A percentile compares a stretch with the other conserved stretches of the same genome.
Evolutionary conservation across 2,329 filamentous ascomycete genomes (phyloP).

Genomic region (Fusarium subglutinans): DNA sequence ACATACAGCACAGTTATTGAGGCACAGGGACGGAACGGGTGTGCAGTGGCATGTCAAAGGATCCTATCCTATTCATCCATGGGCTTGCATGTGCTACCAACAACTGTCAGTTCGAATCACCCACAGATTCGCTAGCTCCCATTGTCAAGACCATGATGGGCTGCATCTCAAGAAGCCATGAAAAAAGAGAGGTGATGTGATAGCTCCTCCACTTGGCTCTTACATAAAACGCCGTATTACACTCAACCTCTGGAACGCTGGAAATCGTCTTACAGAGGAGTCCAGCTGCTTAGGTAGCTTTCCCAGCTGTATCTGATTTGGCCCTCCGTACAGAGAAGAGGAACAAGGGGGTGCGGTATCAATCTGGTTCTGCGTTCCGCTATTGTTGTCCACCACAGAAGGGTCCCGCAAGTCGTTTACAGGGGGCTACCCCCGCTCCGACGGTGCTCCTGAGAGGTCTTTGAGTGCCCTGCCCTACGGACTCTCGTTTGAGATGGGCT

Average conservation of each 20-base stretch:
- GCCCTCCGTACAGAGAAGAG: not conserved
- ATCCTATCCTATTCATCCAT: constrained; percentile 6
- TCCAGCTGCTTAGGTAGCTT: constrained; percentile 23
- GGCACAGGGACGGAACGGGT: constrained; percentile 12
- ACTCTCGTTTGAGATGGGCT: constrained; percentile 1
- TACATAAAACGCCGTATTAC: constrained; percentile 25
- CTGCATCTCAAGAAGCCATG: not conserved
- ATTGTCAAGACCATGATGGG: constrained; percentile 13
- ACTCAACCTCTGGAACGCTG: not conserved
- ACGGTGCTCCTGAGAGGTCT: constrained; percentile 5
- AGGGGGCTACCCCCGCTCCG: constrained; percentile 18
- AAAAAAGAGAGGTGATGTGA: not conserved
- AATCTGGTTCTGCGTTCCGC: constrained; percentile 15
- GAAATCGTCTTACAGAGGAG: not conserved
- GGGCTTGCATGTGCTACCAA: constrained; percentile 18
- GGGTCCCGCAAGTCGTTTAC: not conserved
- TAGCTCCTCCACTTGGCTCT: constrained; percentile 16
- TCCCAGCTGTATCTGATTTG: not conserved
- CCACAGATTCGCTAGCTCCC: not conserved
- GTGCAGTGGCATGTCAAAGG: constrained; percentile 19
- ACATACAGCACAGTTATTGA: not conserved
- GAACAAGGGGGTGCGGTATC: constrained; percentile 14
- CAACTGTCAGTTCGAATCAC: constrained; percentile 25
- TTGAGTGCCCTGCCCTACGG: constrained; percentile 27
- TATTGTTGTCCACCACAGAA: not conserved